Evolutionary conservation across 768 basidiomycete genomes (phyloP).

Genomic region (Pulveroboletus sp.): DNA sequence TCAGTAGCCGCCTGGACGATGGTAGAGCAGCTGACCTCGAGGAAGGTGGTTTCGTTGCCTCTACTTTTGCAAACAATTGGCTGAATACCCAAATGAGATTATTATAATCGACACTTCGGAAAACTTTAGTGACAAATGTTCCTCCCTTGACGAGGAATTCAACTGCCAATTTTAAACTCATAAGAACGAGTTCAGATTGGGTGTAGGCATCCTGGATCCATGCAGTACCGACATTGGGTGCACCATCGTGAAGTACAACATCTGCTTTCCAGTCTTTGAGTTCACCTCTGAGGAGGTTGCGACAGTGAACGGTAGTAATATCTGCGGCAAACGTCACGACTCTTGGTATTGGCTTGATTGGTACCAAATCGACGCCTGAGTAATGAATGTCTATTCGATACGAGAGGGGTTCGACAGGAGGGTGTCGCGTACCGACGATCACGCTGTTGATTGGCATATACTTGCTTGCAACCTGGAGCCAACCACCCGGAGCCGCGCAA

Average conservation of each 20-base stretch:
- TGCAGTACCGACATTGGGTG: constrained; percentile 97
- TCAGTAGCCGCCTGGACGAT: not conserved
- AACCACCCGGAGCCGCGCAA: constrained; percentile 98
- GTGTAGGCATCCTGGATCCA: constrained; percentile 99
- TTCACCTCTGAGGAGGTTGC: constrained; percentile 78
- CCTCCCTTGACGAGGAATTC: constrained; percentile 93
- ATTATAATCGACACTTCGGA: constrained; percentile 97
- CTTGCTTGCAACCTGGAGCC: constrained; percentile 97
- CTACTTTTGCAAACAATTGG: constrained; percentile 92
- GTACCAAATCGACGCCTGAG: constrained; percentile 88
- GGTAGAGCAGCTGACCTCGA: constrained; percentile 60
- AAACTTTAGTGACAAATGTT: constrained; percentile 96
- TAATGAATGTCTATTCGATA: constrained; percentile 8
- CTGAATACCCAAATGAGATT: constrained; percentile 98
- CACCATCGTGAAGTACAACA: constrained; percentile 96
- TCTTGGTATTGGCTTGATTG: constrained; percentile 93
- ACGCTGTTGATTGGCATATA: constrained; percentile 92
- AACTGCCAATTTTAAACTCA: constrained; percentile 90
- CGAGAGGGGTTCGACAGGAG: not conserved
- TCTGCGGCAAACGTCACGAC: constrained; percentile 90
- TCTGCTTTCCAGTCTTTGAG: constrained; percentile 99
- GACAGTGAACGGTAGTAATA: constrained; percentile 90
- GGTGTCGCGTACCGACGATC: constrained; percentile 66
- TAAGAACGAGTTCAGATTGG: constrained; percentile 94
- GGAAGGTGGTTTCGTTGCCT: constrained; percentile 97